A percentile compares a stretch with the other conserved stretches of the same genome.
These are phyloP conservation scores for Tephrocybe sp. DNA, from an alignment of 768 basidiomycete genomes.

Conservation along the genomic window DNA sequence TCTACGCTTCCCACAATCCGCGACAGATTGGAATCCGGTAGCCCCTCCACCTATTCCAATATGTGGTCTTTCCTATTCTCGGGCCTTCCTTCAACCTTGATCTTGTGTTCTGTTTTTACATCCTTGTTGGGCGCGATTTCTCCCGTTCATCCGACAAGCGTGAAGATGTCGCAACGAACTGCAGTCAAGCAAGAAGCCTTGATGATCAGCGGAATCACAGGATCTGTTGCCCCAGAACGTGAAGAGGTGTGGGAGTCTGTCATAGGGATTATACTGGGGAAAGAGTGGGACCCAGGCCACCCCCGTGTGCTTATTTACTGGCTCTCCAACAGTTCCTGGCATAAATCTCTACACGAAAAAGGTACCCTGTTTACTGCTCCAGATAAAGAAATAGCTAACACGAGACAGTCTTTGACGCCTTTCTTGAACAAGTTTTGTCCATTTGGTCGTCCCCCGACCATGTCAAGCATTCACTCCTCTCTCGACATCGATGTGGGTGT, in stretches of 20 bases:
- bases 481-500: conserved; percentile 71
- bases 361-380: conserved; percentile 19
- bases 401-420: conserved; percentile 40
- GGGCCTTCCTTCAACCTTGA: conserved; percentile 48
- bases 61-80: conserved; percentile 50
- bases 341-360: conserved; percentile 26
- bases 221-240: conserved; percentile 40
- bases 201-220: conserved; percentile 56
- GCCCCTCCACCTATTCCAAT: conserved; percentile 37
- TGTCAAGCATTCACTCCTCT: conserved; percentile 75
- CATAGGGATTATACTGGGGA: conserved; percentile 48
- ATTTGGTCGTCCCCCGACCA: conserved; percentile 79
- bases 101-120: conserved; percentile 55
- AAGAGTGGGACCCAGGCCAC: conserved; percentile 59
- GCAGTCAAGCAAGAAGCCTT: conserved; percentile 52
- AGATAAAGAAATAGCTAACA: background rate
- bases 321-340: conserved; percentile 45
- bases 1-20: conserved; percentile 50
- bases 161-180: conserved; percentile 31
- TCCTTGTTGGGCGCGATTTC: conserved; percentile 58
- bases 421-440: conserved; percentile 52
- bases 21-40: conserved; percentile 28
- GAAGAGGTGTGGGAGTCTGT: conserved; percentile 53
- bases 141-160: conserved; percentile 26
- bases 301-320: conserved; percentile 72